Evolutionary conservation across 441 rosid species (phyloP), one percentile per base, ranked within the genome.

Genomic region (Pelargonium cotyledonis): DNA sequence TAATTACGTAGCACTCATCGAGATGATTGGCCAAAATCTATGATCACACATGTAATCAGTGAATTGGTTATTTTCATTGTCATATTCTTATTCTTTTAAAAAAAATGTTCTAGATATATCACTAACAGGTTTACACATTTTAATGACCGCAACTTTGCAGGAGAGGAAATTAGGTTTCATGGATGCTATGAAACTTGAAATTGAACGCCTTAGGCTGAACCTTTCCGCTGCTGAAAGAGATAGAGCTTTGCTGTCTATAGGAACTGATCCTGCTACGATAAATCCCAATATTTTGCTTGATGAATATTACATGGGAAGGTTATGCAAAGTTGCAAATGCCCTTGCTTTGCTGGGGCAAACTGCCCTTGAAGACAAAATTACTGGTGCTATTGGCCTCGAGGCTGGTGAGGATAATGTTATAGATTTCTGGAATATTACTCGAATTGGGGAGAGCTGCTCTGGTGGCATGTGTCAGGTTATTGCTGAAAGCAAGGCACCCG

Each of bases 201-300:
- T 95, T 79, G 91, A 91, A 75, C 88, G 99, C 46, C 86, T 95
- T 40, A 84, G 49, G 68, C 82, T 90, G 78, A 86, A 91, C 89
- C 84, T 91, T 68, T 91, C 99, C 67, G 94, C 97, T 70, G 99
- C 97, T 69, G 97, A 90, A 80, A 88, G 99, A 85, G 97, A 95
- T 84, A 95, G 94, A 85, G 91, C 96, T 76, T 70, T 95, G 41
- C 74, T 95, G 79, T 86, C 95, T 63, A 51, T 90, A 75, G 97
- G 97, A 82, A 86, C 76, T 70, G 99, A 95, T 89, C 97, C 97
- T 67, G 97, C 97, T 72, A 83, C 90, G 40, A 79, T 95, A 77
- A 95, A 95, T 83, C 97, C 99, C 63, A 95, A 92, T 80, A 77
- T 83, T 72, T 81, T 79, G 72, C 79, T 85, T 40, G 90, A 86